Base-by-base conservation (phyloP, 768 basidiomycete species). In the Leccinum uliginosum region DNA sequence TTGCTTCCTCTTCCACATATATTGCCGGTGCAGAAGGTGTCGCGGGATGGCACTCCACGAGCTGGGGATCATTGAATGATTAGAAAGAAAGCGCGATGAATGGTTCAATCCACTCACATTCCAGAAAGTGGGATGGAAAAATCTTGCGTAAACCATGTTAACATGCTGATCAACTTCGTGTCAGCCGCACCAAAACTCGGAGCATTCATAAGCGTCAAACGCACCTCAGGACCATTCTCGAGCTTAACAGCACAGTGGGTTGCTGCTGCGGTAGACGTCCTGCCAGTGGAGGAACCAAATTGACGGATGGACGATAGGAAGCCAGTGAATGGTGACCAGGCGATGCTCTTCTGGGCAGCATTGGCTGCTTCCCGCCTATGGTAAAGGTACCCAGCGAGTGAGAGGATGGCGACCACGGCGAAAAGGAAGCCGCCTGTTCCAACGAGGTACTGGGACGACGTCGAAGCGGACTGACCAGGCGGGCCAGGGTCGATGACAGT, bases 91-190 rank as follows among this genome's bases (percentile, higher is more conserved):
- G 4, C 4, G 5, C 10, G 8, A 15, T 0, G 27, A 1, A 3
- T 54, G 21, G 23, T 17, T 6, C 3, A 46, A 14, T 29, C 1
- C 6, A 53, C 64, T 46, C 19, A 63, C 65, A 34, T 63, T 59
- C 66, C 66, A 67, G 30, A 32, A 53, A 1, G 53, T 58, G 7
- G 66, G 66, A 35, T 67, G 66, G 34, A 67, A 67, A 50, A 47
- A 58, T 29, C 30, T 60, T 0, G 61, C 61, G 26, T 68, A 66
- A 0, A 68, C 58, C 59, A 61, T 64, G 17, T 26, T 64, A 1
- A 66, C 56, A 21, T 68, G 57, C 15, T 59, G 35, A 35, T 63
- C 26, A 6, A 2, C 0, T 19, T 21, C 26, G 5, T 4, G 23
- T 68, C 21, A 59, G 38, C 8, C 1, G 1, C 2, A 46, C 24